Percentiles rank a stretch among this genome's conserved stretches.
Conservation (phyloP, 129 eudicot species). For the Tagetes erecta region DNA sequence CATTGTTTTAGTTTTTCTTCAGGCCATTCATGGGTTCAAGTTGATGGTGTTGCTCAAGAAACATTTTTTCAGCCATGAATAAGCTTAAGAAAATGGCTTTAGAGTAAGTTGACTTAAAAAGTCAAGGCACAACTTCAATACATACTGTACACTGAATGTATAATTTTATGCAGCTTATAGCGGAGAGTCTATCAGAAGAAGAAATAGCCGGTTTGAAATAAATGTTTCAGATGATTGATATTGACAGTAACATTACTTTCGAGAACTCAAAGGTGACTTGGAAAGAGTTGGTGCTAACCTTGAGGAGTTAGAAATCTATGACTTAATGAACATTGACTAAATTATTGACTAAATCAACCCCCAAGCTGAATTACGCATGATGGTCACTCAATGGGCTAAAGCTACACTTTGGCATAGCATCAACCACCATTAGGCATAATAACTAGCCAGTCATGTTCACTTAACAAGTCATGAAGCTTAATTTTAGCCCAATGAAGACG, state of each 20-base stretch:
- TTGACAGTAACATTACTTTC: slow-evolving; percentile 60
- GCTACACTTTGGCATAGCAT: neutral
- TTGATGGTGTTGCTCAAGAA: slow-evolving; percentile 74
- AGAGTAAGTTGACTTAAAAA: slow-evolving; percentile 49
- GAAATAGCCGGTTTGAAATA: slow-evolving; percentile 71
- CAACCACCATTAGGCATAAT: too few relatives aligned
- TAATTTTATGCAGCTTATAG: slow-evolving; percentile 52
- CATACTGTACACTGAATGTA: neutral
- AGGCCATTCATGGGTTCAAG: slow-evolving; percentile 88
- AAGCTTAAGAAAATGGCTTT: slow-evolving; percentile 48
- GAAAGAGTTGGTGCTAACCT: slow-evolving; percentile 66
- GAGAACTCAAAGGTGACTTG: slow-evolving; percentile 66
- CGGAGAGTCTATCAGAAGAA: slow-evolving; percentile 64
- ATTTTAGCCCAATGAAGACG: neutral
- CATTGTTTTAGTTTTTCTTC: neutral
- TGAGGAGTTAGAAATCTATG: slow-evolving; percentile 68
- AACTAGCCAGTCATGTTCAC: too few relatives aligned
- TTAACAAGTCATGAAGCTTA: neutral
- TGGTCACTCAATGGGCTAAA: neutral
- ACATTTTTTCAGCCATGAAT: slow-evolving; percentile 52
- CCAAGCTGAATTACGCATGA: neutral
- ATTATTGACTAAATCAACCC: neutral
- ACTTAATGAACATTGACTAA: slow-evolving; percentile 40
- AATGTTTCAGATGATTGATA: slow-evolving; percentile 71
- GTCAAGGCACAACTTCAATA: neutral